These are phyloP conservation scores for Panaeolus cyanescens DNA, from an alignment of 768 basidiomycete genomes.

Conservation along the genomic window DNA sequence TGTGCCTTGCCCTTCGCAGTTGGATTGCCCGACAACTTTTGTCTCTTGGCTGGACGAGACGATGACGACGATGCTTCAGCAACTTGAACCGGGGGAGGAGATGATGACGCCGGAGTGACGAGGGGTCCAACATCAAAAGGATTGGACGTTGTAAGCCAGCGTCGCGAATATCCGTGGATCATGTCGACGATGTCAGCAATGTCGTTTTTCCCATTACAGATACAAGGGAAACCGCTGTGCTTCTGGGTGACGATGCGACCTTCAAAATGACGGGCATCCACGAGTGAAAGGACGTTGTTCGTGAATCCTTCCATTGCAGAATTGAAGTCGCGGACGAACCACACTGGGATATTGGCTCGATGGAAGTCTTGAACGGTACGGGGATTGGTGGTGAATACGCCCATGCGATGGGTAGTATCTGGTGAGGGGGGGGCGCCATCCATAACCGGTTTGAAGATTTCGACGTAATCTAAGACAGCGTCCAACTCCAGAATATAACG, in stretches of 20 bases:
- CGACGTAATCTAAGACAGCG: conserved; percentile 2
- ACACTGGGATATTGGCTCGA: neutral
- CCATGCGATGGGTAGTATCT: neutral
- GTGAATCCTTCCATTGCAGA: neutral
- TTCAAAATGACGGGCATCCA: neutral
- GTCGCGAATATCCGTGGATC: neutral
- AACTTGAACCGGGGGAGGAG: neutral
- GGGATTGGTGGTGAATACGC: neutral
- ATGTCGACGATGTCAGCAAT: neutral
- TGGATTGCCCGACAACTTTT: no score
- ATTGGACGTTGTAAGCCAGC: neutral
- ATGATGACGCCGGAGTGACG: neutral
- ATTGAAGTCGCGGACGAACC: neutral
- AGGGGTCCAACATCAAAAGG: neutral
- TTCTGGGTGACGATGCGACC: neutral
- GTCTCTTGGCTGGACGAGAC: no score
- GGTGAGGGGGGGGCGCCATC: neutral
- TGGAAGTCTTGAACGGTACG: neutral
- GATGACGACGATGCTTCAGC: neutral
- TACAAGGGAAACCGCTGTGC: neutral
- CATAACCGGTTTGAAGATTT: neutral
- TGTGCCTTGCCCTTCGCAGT: no score
- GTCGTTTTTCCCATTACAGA: neutral
- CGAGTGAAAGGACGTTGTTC: neutral
- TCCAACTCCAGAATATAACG: no score